Base-by-base conservation (phyloP, 2,329 filamentous ascomycete genomes). In the Penicillium expansum region DNA sequence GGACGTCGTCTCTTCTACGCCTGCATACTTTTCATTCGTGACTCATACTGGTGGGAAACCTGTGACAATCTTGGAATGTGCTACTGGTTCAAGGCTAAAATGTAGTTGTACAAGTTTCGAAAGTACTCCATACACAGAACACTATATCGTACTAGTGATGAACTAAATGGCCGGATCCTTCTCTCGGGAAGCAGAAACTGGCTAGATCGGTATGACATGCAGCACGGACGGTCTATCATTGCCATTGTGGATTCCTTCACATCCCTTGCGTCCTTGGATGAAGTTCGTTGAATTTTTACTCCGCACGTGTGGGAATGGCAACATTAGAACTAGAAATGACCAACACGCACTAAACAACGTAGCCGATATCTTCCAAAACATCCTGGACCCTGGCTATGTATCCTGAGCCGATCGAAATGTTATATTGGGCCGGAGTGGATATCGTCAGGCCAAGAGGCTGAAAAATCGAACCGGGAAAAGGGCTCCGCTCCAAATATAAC, bases 181-280 rank as follows among this genome's bases (percentile, higher is more conserved):
- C 22, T 45, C 22, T 39, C 14, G 3, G 22, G 22, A 29, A 9
- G 41, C 30, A 51, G 47, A 49, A 49, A 44, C 50, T 50, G 42
- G 42, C 53, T 50, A 60, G 57, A 55, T 60, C 55, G 55, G 45
- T 56, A 66, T 65, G 63, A 65, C 63, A 57, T 61, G 60, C 64
- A 65, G 64, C 56, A 62, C 58, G 52, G 59, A 60, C 53, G 39
- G 52, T 56, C 44, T 47, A 62, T 57, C 56, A 62, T 61, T 61
- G 32, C 49, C 58, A 39, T 32, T 27, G 37, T 55, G 54, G 48
- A 30, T 18, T 37, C 33, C 33, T 48, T 60, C 29, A 58, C 48
- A 60, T 62, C 62, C 48, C 64, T 66, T 65, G 61, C 59, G 44
- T 65, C 52, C 14, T 56, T n/a, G 13, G n/a, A 43, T 42, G 43